Evolutionary conservation across 129 eudicot species (phyloP).

Genomic region (Sambucus nigra): DNA sequence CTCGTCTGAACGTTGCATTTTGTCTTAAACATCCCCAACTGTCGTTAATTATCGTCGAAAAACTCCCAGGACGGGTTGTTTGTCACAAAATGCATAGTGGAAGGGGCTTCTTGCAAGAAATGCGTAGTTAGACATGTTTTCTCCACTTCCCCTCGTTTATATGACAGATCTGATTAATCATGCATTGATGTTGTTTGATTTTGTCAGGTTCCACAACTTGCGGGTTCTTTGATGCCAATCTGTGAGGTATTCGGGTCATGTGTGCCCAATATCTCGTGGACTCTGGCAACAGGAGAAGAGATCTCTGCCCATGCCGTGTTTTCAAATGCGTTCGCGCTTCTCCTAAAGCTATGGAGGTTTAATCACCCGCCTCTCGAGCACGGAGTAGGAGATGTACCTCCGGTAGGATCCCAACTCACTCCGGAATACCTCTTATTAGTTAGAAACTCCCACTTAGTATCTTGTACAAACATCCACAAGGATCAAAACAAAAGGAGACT

Average conservation of each 20-base stretch:
- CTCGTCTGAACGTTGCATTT: too few relatives aligned
- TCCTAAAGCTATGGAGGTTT: conserved; percentile 89
- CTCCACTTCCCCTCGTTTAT: too few relatives aligned
- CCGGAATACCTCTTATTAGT: conserved; percentile 78
- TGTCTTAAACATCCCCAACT: too few relatives aligned
- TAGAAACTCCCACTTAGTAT: conserved; percentile 57
- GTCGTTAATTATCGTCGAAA: too few relatives aligned
- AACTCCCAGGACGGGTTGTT: too few relatives aligned
- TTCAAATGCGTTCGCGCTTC: conserved; percentile 96
- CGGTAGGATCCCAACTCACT: conserved; percentile 86
- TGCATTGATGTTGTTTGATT: conserved; percentile 2
- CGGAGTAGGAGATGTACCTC: conserved; percentile 84
- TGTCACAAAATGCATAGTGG: too few relatives aligned
- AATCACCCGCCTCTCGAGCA: conserved; percentile 88
- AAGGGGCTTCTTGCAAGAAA: too few relatives aligned
- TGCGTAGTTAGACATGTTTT: too few relatives aligned
- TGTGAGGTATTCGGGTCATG: conserved; percentile 97
- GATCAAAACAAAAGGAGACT: conserved; percentile 53
- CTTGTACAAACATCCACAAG: conserved; percentile 29
- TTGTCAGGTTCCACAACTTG: conserved; percentile 87
- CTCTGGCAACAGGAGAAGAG: conserved; percentile 72
- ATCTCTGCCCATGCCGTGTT: conserved; percentile 77
- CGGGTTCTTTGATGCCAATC: conserved; percentile 83
- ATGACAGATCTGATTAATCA: too few relatives aligned
- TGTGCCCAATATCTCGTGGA: conserved; percentile 76